phyloP scores from a whole-genome alignment of 2,329 filamentous ascomycete species.

The Daldinia sp. region DNA sequence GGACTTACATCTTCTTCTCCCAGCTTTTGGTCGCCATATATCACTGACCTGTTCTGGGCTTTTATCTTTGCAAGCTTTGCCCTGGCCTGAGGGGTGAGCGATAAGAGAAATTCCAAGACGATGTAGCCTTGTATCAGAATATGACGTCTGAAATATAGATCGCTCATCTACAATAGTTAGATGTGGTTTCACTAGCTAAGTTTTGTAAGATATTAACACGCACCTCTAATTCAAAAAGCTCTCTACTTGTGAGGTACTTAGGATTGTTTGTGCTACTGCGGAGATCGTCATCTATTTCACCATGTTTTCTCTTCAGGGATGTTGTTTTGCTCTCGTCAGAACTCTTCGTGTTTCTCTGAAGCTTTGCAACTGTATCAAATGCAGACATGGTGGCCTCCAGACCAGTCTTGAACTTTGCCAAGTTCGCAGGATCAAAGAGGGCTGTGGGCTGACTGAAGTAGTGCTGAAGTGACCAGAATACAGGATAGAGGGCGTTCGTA shows the following conservation, averaged over 20 bases:
- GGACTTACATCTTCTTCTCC: conserved; percentile 83
- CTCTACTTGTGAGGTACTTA: conserved; percentile 97
- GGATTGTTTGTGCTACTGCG: conserved; percentile 88
- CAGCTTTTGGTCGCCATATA: conserved; percentile 80
- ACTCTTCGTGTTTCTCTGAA: conserved; percentile 63
- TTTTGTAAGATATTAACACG: conserved; percentile 40
- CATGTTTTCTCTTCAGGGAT: conserved; percentile 77
- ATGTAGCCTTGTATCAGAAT: conserved; percentile 96
- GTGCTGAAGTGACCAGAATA: conserved; percentile 94
- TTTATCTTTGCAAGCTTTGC: conserved; percentile 77
- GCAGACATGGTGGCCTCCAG: conserved; percentile 74
- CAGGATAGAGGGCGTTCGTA: conserved; percentile 81
- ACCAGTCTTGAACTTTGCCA: conserved; percentile 84
- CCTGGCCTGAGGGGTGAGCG: conserved; percentile 84
- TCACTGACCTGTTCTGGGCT: conserved; percentile 84
- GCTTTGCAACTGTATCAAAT: conserved; percentile 65
- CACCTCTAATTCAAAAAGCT: conserved; percentile 95
- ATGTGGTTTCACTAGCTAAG: background rate
- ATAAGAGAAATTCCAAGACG: conserved; percentile 94
- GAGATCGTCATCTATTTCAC: conserved; percentile 68
- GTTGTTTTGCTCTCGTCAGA: conserved; percentile 71
- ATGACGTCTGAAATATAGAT: conserved; percentile 92
- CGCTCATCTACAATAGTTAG: conserved; percentile 74
- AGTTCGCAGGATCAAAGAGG: conserved; percentile 78
- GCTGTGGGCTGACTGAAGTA: conserved; percentile 91